phyloP scores from a whole-genome alignment of 2,329 filamentous ascomycete genomes.

The Hymenoscyphus albidus region DNA sequence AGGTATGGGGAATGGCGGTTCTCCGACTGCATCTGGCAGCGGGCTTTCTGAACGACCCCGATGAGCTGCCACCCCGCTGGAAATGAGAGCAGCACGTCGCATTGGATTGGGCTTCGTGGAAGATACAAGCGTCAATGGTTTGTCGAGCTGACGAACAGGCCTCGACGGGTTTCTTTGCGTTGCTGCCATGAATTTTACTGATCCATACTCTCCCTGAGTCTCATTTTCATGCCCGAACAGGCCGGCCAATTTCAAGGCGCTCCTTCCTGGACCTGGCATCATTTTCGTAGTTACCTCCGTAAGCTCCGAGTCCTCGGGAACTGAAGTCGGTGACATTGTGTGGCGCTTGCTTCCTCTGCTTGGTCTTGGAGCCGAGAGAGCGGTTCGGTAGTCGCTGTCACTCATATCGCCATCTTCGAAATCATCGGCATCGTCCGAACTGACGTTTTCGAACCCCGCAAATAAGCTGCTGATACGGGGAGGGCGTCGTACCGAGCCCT shows the following conservation, averaged over 20 bases:
- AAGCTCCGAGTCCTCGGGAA: constrained; percentile 30
- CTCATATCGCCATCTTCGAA: constrained; percentile 58
- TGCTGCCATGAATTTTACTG: constrained; percentile 24
- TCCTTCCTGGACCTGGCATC: constrained; percentile 12
- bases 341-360: constrained; percentile 19
- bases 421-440: constrained; percentile 63
- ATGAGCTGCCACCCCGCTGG: constrained; percentile 71
- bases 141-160: constrained; percentile 30
- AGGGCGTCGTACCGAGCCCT: constrained; percentile 59
- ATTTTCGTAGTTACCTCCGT: constrained; percentile 18
- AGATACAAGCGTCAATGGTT: constrained; percentile 32
- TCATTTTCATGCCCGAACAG: constrained; percentile 21
- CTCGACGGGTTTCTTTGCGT: constrained; percentile 21
- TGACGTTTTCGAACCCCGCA: constrained; percentile 73
- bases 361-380: constrained; percentile 60
- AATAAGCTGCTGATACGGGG: constrained; percentile 82
- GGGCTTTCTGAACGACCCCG: constrained; percentile 61
- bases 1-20: constrained; percentile 90
- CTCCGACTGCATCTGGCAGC: constrained; percentile 50
- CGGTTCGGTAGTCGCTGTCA: constrained; percentile 65
- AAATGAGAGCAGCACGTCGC: constrained; percentile 75
- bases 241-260: constrained; percentile 16
- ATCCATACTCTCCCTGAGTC: constrained; percentile 19
- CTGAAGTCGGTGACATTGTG: constrained; percentile 25
- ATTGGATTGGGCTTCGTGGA: constrained; percentile 49